phyloP scores from a whole-genome alignment of 352 stramenopile genomes.

The Phytopythium chamaehyphon region DNA sequence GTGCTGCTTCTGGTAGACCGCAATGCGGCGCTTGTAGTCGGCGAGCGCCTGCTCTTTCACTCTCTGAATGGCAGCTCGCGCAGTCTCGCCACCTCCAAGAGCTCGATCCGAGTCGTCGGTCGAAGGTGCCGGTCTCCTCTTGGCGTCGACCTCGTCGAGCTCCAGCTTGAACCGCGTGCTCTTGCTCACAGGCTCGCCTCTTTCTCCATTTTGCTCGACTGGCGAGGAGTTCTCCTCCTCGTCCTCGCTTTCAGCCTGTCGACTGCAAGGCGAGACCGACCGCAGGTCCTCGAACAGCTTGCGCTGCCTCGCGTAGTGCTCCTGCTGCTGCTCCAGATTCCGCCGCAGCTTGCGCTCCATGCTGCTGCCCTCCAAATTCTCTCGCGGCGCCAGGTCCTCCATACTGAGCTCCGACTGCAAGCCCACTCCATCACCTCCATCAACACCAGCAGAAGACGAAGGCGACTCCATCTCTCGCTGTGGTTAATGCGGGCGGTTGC shows the following conservation, averaged over 20 bases:
- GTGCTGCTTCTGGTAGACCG: neutral
- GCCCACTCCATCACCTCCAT: too few relatives aligned
- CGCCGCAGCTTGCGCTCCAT: constrained; percentile 49
- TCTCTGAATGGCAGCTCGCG: constrained; percentile 19
- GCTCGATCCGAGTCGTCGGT: constrained; percentile 1
- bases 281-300: constrained; percentile 58
- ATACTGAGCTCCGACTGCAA: constrained; percentile 37
- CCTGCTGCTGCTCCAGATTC: constrained; percentile 55
- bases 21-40: constrained; percentile 23
- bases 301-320: constrained; percentile 55
- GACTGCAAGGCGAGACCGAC: constrained; percentile 9
- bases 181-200: constrained; percentile 2
- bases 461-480: too few relatives aligned
- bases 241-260: neutral
- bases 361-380: constrained; percentile 8
- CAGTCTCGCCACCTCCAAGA: constrained; percentile 15
- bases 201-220: constrained; percentile 9
- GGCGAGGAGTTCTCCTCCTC: constrained; percentile 4
- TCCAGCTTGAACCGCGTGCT: constrained; percentile 4
- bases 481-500: too few relatives aligned
- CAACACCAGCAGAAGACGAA: too few relatives aligned
- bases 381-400: constrained; percentile 34
- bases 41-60: constrained; percentile 35
- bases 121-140: constrained; percentile 1
- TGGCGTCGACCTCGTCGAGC: constrained; percentile 4